Evolutionary conservation across 352 stramenopile species (phyloP).

Genomic region (Salisapilia sapeloensis): DNA sequence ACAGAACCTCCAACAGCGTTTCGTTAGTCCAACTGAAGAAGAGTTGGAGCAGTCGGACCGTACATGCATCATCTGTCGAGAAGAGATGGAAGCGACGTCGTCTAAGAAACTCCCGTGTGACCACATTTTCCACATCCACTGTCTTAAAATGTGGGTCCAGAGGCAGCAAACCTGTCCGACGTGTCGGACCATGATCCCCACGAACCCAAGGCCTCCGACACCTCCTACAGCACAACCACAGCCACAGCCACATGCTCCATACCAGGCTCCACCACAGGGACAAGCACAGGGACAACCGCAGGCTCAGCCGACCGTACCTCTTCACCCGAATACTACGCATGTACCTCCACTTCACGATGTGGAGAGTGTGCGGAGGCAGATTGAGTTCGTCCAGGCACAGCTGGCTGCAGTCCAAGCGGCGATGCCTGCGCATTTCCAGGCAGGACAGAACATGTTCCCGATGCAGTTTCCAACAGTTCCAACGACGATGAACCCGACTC

Average conservation of each 20-base stretch:
- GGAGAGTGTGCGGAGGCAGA: constrained; percentile 8
- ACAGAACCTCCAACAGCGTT: constrained; percentile 91
- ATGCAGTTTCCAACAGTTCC: not conserved
- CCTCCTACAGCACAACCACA: constrained; percentile 12
- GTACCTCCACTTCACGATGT: constrained; percentile 3
- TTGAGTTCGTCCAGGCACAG: constrained; percentile 10
- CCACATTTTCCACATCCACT: constrained; percentile 96
- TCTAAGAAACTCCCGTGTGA: constrained; percentile 95
- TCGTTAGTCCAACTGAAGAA: constrained; percentile 87
- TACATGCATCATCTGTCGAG: constrained; percentile 95
- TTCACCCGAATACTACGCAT: constrained; percentile 3
- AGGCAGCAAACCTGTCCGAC: constrained; percentile 97
- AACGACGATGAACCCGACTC: not conserved
- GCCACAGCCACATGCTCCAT: constrained; percentile 7
- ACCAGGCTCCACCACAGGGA: constrained; percentile 2
- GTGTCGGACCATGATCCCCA: constrained; percentile 90
- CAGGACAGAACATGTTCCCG: constrained; percentile 1
- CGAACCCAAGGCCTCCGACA: constrained; percentile 20
- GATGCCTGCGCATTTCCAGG: constrained; percentile 5
- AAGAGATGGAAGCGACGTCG: constrained; percentile 78
- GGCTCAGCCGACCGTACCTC: constrained; percentile 8
- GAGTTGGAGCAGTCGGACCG: constrained; percentile 87
- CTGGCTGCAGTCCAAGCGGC: constrained; percentile 9
- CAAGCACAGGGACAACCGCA: constrained; percentile 4
- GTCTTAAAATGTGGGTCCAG: constrained; percentile 97